Percentiles rank a stretch among this genome's conserved stretches.
Evolutionary conservation across 1,284 basidiomycete species (phyloP).

Genomic region (Wolfiporia cocos): DNA sequence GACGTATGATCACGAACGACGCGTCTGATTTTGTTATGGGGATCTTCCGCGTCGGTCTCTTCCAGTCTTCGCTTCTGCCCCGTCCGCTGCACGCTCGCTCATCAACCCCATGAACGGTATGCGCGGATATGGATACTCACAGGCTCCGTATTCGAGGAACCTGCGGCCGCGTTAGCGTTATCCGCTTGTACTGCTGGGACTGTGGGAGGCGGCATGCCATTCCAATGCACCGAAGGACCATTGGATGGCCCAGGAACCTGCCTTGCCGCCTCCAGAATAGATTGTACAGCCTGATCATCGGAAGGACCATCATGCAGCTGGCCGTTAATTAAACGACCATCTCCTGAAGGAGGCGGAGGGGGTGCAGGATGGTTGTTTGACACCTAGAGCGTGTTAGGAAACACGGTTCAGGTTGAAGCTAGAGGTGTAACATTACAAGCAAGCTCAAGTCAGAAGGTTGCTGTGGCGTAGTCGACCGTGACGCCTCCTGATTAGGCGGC

Average conservation of each 20-base stretch:
- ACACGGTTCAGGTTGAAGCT: too few species aligned
- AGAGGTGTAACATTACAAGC: slow-evolving; percentile 31
- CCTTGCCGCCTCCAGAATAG: slow-evolving; percentile 47
- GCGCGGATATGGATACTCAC: too few species aligned
- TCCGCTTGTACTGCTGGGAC: slow-evolving; percentile 7
- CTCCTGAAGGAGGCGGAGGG: slow-evolving; percentile 18
- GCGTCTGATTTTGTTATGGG: slow-evolving; percentile 73
- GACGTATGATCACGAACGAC: slow-evolving; percentile 74
- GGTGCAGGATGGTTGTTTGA: slow-evolving; percentile 19
- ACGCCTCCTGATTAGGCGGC: slow-evolving; percentile 25
- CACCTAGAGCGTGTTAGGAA: slow-evolving; percentile 23
- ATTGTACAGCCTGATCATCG: slow-evolving; percentile 55
- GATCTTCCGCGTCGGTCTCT: slow-evolving; percentile 58
- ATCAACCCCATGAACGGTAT: too few species aligned
- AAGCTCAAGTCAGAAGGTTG: slow-evolving; percentile 33
- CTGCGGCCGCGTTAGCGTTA: too few species aligned
- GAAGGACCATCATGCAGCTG: slow-evolving; percentile 27
- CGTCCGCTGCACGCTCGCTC: slow-evolving; percentile 2
- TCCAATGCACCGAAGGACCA: slow-evolving; percentile 38
- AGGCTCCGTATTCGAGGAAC: too few species aligned
- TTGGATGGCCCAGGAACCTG: slow-evolving; percentile 27
- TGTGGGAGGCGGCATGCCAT: slow-evolving; percentile 16
- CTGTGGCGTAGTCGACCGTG: slow-evolving; percentile 32
- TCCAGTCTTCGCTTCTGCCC: slow-evolving; percentile 68
- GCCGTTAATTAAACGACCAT: too few species aligned